A percentile compares a stretch with the other conserved stretches of the same genome.
phyloP scores from a whole-genome alignment of 768 basidiomycete genomes.

The Tricholomella constricta region DNA sequence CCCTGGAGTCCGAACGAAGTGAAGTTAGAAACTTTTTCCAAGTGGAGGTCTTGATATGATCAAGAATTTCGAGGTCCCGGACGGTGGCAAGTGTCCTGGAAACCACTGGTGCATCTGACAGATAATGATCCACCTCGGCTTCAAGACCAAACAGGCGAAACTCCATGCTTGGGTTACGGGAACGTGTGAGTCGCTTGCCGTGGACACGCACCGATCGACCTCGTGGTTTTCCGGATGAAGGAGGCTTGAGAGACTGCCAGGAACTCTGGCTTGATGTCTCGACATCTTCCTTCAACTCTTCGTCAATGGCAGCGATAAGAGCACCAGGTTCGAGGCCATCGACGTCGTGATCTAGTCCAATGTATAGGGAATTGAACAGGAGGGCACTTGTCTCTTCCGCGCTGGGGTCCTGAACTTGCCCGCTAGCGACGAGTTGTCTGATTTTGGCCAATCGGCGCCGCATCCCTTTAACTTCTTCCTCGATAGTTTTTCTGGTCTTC shows the following conservation, averaged over 20 bases:
- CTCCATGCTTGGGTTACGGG: constrained; percentile 82
- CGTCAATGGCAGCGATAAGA: constrained; percentile 89
- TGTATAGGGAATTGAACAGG: constrained; percentile 92
- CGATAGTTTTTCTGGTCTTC: constrained; percentile 81
- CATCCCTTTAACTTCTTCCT: constrained; percentile 87
- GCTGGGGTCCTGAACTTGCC: constrained; percentile 80
- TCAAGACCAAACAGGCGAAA: constrained; percentile 67
- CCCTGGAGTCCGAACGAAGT: constrained; percentile 80
- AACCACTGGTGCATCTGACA: constrained; percentile 53
- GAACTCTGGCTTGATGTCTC: constrained; percentile 82
- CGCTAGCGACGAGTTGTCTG: constrained; percentile 86
- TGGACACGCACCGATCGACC: constrained; percentile 44
- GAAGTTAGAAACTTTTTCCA: constrained; percentile 97
- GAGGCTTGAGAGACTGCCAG: constrained; percentile 82
- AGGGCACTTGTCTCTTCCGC: constrained; percentile 73
- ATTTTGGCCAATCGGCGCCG: constrained; percentile 85
- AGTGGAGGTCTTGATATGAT: constrained; percentile 97
- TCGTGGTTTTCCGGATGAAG: constrained; percentile 44
- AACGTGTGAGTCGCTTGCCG: constrained; percentile 66
- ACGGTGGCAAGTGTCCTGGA: constrained; percentile 71
- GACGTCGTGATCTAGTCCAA: constrained; percentile 81
- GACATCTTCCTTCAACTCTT: constrained; percentile 76
- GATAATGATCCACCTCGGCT: constrained; percentile 69
- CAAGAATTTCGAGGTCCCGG: constrained; percentile 83
- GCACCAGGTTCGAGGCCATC: constrained; percentile 74